Percentiles rank a stretch among this genome's conserved stretches.
These are phyloP conservation scores for Globisporangium lucens DNA, from an alignment of 352 stramenopile species.

Conservation along the genomic window DNA sequence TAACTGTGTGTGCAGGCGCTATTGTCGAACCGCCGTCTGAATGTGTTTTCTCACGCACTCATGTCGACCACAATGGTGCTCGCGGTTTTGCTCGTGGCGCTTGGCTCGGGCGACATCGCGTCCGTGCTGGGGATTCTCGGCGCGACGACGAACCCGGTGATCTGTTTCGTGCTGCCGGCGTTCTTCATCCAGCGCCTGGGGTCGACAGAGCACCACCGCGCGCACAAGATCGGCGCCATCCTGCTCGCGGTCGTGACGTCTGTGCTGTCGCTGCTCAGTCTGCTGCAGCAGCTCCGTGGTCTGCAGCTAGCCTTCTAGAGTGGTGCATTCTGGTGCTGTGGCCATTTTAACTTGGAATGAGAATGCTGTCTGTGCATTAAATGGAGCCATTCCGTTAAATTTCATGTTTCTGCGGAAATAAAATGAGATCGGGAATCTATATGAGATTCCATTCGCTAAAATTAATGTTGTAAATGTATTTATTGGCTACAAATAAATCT, in stretches of 20 bases:
- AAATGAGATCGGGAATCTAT: constrained; percentile 4
- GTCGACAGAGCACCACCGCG: constrained; percentile 25
- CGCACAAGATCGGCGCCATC: constrained; percentile 44
- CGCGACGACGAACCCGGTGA: constrained; percentile 82
- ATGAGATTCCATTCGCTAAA: neutral
- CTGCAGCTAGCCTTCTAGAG: constrained; percentile 2
- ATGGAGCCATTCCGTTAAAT: neutral
- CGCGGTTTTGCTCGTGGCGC: constrained; percentile 49
- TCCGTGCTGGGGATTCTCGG: constrained; percentile 82
- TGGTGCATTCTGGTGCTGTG: neutral
- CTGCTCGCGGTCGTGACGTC: constrained; percentile 43
- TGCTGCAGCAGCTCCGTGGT: constrained; percentile 45
- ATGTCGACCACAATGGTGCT: constrained; percentile 47
- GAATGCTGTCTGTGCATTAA: neutral
- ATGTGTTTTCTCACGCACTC: constrained; percentile 40
- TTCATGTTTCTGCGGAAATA: neutral
- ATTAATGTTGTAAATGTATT: neutral
- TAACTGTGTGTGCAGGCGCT: constrained; percentile 22
- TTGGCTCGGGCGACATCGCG: constrained; percentile 75
- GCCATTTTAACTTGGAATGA: neutral
- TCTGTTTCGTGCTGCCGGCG: constrained; percentile 86
- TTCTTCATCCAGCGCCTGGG: constrained; percentile 71
- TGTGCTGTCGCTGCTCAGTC: constrained; percentile 46
- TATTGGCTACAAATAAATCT: neutral
- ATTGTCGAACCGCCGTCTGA: constrained; percentile 44